phyloP scores from a whole-genome alignment of 2,329 filamentous ascomycete species.

The Sporothrix luriei region DNA sequence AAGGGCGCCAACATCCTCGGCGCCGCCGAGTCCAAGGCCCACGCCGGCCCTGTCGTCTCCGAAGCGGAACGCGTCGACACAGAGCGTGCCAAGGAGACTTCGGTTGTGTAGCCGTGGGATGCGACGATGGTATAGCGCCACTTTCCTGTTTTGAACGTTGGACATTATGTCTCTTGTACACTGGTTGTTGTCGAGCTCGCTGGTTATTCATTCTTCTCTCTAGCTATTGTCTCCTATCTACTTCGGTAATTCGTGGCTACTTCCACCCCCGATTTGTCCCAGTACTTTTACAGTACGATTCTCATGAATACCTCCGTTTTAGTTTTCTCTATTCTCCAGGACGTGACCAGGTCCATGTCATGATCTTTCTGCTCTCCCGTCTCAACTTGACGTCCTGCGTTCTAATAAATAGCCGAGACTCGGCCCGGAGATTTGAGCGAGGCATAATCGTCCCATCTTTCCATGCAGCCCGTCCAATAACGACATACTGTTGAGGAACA shows the following conservation, averaged over 20 bases:
- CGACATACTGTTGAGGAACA: too few relatives aligned
- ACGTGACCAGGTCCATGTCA: neutral
- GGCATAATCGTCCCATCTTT: neutral
- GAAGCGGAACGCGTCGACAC: constrained; percentile 27
- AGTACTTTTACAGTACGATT: too few relatives aligned
- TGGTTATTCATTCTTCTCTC: neutral
- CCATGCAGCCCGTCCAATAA: neutral
- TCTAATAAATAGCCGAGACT: constrained; percentile 15
- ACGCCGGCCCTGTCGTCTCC: constrained; percentile 33
- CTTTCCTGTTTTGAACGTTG: neutral
- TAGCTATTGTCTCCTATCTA: neutral
- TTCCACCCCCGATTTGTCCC: neutral
- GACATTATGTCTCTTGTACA: neutral
- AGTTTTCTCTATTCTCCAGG: neutral
- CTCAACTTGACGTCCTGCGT: neutral
- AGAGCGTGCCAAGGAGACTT: neutral
- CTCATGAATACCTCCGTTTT: neutral
- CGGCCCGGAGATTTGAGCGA: constrained; percentile 23
- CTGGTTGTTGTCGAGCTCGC: neutral
- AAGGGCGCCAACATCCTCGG: constrained; percentile 54
- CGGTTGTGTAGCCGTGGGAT: neutral
- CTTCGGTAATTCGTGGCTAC: neutral
- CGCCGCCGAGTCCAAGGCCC: constrained; percentile 33
- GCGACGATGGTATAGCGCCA: neutral
- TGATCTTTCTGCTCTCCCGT: neutral